These are phyloP conservation scores for Venturiaceae sp. DNA, from an alignment of 2,329 filamentous ascomycete species.

Conservation along the genomic window DNA sequence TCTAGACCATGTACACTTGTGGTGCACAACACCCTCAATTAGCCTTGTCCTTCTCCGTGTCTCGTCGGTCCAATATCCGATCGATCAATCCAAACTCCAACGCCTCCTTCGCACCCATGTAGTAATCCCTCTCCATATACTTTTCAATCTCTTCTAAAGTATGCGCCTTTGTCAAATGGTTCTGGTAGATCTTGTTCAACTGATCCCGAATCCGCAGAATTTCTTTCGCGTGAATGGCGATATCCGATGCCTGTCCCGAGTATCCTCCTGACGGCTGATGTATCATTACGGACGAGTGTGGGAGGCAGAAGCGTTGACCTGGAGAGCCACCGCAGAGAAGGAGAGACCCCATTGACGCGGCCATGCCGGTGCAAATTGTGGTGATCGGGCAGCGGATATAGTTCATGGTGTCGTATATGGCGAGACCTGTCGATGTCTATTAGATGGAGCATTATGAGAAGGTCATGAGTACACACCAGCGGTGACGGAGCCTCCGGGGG, in stretches of 20 bases:
- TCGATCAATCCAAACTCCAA: conserved; percentile 86
- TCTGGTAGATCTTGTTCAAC: conserved; percentile 81
- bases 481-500: conserved; percentile 83
- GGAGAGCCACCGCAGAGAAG: conserved; percentile 77
- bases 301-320: conserved; percentile 78
- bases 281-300: conserved; percentile 94
- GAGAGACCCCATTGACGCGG: conserved; percentile 89
- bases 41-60: conserved; percentile 20
- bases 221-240: conserved; percentile 94
- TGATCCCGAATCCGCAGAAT: conserved; percentile 79
- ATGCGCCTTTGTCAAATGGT: conserved; percentile 72
- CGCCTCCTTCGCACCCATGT: conserved; percentile 81
- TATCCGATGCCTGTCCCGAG: conserved; percentile 62
- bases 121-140: conserved; percentile 95
- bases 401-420: conserved; percentile 98
- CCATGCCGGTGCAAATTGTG: conserved; percentile 90
- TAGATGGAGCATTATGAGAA: conserved; percentile 10
- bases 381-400: conserved; percentile 91
- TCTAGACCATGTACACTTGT: background rate
- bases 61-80: conserved; percentile 64
- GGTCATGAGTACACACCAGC: conserved; percentile 41
- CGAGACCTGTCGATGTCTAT: conserved; percentile 35
- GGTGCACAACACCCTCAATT: background rate
- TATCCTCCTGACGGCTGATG: conserved; percentile 84
- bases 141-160: conserved; percentile 76